A percentile compares a stretch with the other conserved stretches of the same genome.
Conservation (phyloP, 2,329 filamentous ascomycete species). For the Penicillium janthinellum region DNA sequence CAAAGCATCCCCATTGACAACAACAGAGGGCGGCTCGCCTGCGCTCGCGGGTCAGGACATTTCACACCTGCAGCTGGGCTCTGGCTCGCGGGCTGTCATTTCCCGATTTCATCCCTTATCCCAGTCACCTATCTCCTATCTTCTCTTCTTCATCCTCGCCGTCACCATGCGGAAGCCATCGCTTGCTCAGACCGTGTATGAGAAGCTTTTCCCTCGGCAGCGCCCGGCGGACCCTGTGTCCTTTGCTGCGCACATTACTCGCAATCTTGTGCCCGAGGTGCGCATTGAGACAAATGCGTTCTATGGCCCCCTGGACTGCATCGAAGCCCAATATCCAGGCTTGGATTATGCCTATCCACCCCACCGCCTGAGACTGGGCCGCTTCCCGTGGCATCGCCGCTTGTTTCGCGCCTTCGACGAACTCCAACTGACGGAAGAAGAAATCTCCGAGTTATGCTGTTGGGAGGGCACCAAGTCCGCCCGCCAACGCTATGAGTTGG, state of each 20-base stretch:
- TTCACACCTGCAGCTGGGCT: constrained; percentile 9
- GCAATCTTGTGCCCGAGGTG: constrained; percentile 66
- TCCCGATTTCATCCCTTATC: not conserved
- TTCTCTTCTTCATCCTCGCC: not conserved
- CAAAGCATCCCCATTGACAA: not conserved
- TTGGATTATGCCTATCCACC: constrained; percentile 64
- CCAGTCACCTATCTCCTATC: constrained; percentile 1
- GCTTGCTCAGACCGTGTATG: constrained; percentile 61
- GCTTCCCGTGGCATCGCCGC: constrained; percentile 62
- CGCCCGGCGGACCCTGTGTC: constrained; percentile 59
- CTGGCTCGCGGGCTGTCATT: constrained; percentile 4
- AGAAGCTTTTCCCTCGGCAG: constrained; percentile 59
- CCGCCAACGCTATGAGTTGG: constrained; percentile 50
- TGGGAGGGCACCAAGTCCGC: constrained; percentile 57
- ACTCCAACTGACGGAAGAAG: constrained; percentile 58
- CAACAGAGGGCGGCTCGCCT: constrained; percentile 7
- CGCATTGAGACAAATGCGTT: constrained; percentile 65
- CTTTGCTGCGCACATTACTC: constrained; percentile 61
- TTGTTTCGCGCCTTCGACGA: constrained; percentile 64
- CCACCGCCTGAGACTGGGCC: constrained; percentile 63
- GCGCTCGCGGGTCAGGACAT: constrained; percentile 3
- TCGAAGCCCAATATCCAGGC: constrained; percentile 67
- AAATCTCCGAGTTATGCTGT: constrained; percentile 64
- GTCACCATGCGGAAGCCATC: constrained; percentile 62
- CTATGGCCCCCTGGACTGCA: constrained; percentile 65